Conservation (phyloP, 2,329 filamentous ascomycete species). For the Ophiostoma ulmi region DNA sequence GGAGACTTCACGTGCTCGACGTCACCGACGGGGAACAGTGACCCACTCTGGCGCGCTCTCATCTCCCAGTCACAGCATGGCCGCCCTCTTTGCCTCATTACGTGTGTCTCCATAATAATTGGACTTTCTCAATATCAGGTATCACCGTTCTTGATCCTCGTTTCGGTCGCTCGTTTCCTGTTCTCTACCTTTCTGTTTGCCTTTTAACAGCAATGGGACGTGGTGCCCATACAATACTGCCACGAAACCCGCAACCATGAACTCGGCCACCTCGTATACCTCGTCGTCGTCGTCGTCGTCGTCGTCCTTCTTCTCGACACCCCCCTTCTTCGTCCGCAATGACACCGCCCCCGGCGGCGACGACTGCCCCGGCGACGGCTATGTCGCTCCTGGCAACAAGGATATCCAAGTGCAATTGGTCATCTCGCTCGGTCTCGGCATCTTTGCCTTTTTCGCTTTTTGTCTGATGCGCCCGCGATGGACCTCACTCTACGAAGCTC, state of each 20-base stretch:
- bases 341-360: constrained; percentile 20
- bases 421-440: constrained; percentile 64
- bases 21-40: background rate
- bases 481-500: constrained; percentile 83
- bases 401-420: constrained; percentile 61
- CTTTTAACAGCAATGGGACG: constrained; percentile 2
- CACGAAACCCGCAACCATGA: background rate
- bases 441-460: constrained; percentile 68
- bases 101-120: constrained; percentile 8
- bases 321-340: constrained; percentile 10
- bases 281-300: background rate
- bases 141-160: background rate
- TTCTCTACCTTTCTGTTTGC: background rate
- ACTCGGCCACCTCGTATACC: background rate
- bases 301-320: background rate
- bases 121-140: background rate
- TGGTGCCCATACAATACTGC: background rate
- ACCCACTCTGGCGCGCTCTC: background rate
- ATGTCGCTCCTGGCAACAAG: constrained; percentile 38
- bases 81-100: constrained; percentile 4
- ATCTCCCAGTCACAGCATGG: background rate
- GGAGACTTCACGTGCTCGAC: constrained; percentile 4
- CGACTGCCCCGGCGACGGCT: constrained; percentile 31
- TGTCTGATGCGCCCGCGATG: constrained; percentile 86
- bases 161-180: background rate